Evolutionary conservation across 495 filamentous ascomycete genomes (phyloP).

Genomic region (Aspergillus panamensis): DNA sequence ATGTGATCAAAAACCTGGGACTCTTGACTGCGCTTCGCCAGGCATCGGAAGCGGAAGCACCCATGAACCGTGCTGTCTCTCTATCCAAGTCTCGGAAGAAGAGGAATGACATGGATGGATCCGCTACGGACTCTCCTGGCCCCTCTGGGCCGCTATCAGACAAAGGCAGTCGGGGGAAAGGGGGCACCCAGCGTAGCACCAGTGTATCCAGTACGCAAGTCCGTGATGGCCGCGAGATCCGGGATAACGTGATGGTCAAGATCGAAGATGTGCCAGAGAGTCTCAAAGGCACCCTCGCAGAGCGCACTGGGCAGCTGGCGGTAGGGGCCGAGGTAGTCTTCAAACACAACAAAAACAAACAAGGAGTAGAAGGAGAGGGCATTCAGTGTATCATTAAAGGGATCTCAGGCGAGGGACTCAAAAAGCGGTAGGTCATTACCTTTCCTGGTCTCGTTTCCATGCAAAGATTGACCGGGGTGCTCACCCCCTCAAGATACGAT

Average conservation of each 20-base stretch:
- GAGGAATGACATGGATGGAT: slow-evolving; percentile 66
- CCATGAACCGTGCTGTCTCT: slow-evolving; percentile 43
- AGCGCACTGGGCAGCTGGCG: slow-evolving; percentile 53
- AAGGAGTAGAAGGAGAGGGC: slow-evolving; percentile 60
- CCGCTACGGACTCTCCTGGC: slow-evolving; percentile 65
- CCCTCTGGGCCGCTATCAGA: slow-evolving; percentile 52
- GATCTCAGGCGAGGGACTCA: slow-evolving; percentile 80
- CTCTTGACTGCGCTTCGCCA: slow-evolving; percentile 58
- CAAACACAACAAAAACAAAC: slow-evolving; percentile 70
- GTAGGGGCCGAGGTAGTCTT: slow-evolving; percentile 83
- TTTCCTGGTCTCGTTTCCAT: slow-evolving; percentile 11
- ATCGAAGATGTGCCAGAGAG: slow-evolving; percentile 54
- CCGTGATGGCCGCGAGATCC: slow-evolving; percentile 36
- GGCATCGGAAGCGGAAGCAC: slow-evolving; percentile 56
- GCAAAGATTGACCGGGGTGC: slow-evolving; percentile 19
- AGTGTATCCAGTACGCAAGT: slow-evolving; percentile 51
- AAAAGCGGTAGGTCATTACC: slow-evolving; percentile 55
- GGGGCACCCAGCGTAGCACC: slow-evolving; percentile 49
- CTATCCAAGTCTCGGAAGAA: slow-evolving; percentile 58
- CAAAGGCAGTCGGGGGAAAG: slow-evolving; percentile 45
- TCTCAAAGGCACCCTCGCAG: slow-evolving; percentile 46
- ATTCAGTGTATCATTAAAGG: slow-evolving; percentile 86
- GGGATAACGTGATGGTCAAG: slow-evolving; percentile 47
- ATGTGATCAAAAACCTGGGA: slow-evolving; percentile 56
- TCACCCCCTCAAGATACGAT: slow-evolving; percentile 61